Evolutionary conservation across 495 filamentous ascomycete genomes (phyloP), one percentile per base, ranked within the genome.

Genomic region (Trichocladium antarcticum): DNA sequence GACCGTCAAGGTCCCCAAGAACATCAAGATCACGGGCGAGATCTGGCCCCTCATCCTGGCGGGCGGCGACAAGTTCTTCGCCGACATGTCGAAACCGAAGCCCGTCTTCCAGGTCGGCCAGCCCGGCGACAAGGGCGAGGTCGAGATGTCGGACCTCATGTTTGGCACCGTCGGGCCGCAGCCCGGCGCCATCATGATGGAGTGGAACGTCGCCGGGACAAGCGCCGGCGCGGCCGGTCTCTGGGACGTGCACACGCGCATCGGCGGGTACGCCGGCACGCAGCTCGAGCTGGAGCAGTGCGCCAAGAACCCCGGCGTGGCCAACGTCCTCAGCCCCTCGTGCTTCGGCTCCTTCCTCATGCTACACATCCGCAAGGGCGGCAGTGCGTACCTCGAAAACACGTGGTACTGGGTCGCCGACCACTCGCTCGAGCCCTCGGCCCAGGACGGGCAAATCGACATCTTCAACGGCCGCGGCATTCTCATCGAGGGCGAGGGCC

Each of bases 381-480:
- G 76, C 6, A 81, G 77, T 45, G 76, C 81, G 14, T 94, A 95
- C 64, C 66, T 94, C 40, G 90, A 95, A 69, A 96, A 97, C 68
- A 80, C 78, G 37, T 97, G 90, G 90, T 85, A 83, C 66, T 97
- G 90, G 90, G 87, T 89, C 22, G 80, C 90, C 1, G 90, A 97
- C 65, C 90, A 97, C 71, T 84, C 87, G 51, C 82, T 97, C 35
- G 90, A 95, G 62, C 76, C 79, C 4, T 37, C 65, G 7, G 82
- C 84, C 58, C 78, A 85, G 67, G 78, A 77, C 50, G 85, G 88
- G 60, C 90, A 95, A 66, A 83, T 95, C 66, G 84, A 92, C 65
- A 77, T 97, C 55, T 97, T 82, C 74, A 95, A 86, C 58, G 90
- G 88, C 37, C 85, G 90, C 50, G 90, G 89, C 51, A 74, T 93